These are phyloP conservation scores for Tribonema minus DNA, from an alignment of 108 stramenopile genomes.

Conservation along the genomic window DNA sequence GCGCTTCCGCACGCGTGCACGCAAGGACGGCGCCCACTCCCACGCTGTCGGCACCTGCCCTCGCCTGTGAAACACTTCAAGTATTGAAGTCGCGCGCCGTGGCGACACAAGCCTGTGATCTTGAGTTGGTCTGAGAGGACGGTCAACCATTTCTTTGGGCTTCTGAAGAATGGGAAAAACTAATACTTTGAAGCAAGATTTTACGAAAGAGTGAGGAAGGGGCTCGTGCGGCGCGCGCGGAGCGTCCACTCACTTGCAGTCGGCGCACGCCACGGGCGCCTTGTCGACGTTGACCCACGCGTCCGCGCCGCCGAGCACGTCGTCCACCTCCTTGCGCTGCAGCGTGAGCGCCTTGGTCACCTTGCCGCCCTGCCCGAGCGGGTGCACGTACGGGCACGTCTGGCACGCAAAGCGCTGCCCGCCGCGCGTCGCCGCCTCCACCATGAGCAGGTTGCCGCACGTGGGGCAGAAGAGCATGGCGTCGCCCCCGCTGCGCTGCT, in stretches of 20 bases:
- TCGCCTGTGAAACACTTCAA: too few relatives aligned
- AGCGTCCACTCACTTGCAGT: not conserved
- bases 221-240: not conserved
- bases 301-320: constrained; percentile 89
- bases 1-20: too few relatives aligned
- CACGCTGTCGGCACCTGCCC: too few relatives aligned
- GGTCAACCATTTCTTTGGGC: too few relatives aligned
- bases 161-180: too few relatives aligned
- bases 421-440: constrained; percentile 46
- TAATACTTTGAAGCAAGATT: too few relatives aligned
- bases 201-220: not conserved
- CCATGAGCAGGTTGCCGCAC: constrained; percentile 56
- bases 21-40: too few relatives aligned
- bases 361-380: constrained; percentile 39
- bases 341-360: constrained; percentile 48
- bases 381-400: constrained; percentile 58
- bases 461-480: constrained; percentile 63
- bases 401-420: constrained; percentile 56
- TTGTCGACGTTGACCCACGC: constrained; percentile 98
- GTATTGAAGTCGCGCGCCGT: too few relatives aligned
- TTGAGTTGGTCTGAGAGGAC: too few relatives aligned
- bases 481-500: too few relatives aligned
- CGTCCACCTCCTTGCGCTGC: constrained; percentile 82
- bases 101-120: too few relatives aligned
- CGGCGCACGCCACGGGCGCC: too few relatives aligned